phyloP scores from a whole-genome alignment of 345 rosid species.

The Ceriops zippeliana region DNA sequence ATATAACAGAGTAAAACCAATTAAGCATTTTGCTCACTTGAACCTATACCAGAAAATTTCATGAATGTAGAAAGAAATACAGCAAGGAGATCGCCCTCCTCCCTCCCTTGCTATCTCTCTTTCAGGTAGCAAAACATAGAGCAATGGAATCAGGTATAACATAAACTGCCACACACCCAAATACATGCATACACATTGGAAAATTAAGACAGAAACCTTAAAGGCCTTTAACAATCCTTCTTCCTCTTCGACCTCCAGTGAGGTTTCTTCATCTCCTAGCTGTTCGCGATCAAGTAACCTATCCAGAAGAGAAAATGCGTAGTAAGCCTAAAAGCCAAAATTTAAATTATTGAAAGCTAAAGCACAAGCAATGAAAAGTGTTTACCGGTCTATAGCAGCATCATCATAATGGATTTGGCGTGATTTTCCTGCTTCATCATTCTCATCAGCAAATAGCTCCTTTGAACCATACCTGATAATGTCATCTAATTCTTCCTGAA shows the following conservation, averaged over 20 bases:
- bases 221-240: constrained; percentile 96
- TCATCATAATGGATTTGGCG: constrained; percentile 97
- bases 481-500: constrained; percentile 95
- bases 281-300: constrained; percentile 95
- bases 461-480: constrained; percentile 96
- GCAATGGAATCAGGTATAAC: background rate
- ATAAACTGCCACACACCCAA: background rate
- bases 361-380: constrained; percentile 14
- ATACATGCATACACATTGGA: background rate
- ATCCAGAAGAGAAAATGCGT: constrained; percentile 17
- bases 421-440: constrained; percentile 89
- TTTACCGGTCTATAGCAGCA: constrained; percentile 87
- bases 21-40: background rate
- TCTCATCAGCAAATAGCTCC: constrained; percentile 95
- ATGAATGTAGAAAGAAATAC: background rate
- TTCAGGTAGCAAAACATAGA: background rate
- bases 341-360: constrained; percentile 2
- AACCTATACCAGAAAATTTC: background rate
- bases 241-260: constrained; percentile 89
- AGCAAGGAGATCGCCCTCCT: background rate
- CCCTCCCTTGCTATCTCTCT: background rate
- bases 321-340: background rate
- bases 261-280: constrained; percentile 73
- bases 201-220: constrained; percentile 51
- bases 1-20: background rate